Evolutionary conservation across 352 stramenopile genomes (phyloP).

Genomic region (Globisporangium parvum): DNA sequence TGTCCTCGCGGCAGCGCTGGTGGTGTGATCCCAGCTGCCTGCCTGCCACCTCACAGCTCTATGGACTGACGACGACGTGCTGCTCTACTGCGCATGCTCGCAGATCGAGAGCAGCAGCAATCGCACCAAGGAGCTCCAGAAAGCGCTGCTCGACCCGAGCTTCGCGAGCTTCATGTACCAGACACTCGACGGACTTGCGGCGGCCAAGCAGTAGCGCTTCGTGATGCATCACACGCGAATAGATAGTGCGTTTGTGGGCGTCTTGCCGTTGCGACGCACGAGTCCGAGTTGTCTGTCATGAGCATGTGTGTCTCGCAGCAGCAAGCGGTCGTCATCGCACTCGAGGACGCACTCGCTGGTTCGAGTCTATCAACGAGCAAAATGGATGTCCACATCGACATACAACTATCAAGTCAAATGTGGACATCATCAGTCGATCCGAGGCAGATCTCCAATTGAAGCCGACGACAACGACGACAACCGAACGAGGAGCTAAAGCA

Average conservation of each 20-base stretch:
- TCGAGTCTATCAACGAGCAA: too few species aligned
- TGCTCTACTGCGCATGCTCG: not conserved
- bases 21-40: not conserved
- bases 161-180: conserved; percentile 82
- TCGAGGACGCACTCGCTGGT: too few species aligned
- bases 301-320: too few species aligned
- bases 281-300: too few species aligned
- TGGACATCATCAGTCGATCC: too few species aligned
- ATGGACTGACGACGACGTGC: not conserved
- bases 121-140: conserved; percentile 72
- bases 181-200: conserved; percentile 47
- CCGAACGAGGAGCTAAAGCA: not conserved
- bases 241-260: too few species aligned
- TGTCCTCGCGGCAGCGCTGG: not conserved
- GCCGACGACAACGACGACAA: not conserved
- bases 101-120: conserved; percentile 63
- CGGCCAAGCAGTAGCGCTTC: not conserved
- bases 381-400: too few species aligned
- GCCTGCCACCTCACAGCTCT: not conserved
- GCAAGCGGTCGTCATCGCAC: too few species aligned
- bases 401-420: too few species aligned
- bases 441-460: not conserved
- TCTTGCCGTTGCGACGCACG: too few species aligned
- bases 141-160: conserved; percentile 54
- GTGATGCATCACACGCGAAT: too few species aligned